Evolutionary conservation across 352 stramenopile genomes (phyloP), one percentile per base, ranked within the genome.

Genomic region (Globisporangium cylindrosporum): DNA sequence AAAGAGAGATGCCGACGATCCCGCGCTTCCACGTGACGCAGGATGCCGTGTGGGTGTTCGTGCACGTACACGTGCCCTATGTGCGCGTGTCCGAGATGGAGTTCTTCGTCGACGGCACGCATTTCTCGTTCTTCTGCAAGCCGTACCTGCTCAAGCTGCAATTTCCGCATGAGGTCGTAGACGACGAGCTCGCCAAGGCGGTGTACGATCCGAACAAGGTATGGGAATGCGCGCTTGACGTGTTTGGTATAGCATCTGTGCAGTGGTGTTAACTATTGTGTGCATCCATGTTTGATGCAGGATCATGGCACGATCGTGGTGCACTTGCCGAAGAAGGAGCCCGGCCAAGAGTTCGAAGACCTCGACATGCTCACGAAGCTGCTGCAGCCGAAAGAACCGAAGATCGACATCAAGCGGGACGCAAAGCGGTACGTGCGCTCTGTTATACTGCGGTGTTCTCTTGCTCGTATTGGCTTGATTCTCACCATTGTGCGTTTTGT

Each of bases 91-190:
- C 84, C 15, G 90, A 97, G 62, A 95, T 97, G 86, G 92, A 98
- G 77, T 98, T 96, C 74, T 77, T 94, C 54, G 88, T 97, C 24
- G 90, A 98, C 70, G 85, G 88, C 67, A 69, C 69, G 72, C 85
- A 93, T 57, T 99, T 98, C 75, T 90, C 88, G 36, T 98, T 98
- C 76, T 98, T 92, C 76, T 98, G 96, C 76, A 98, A 98, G 67
- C 98, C 98, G 15, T 99, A 99, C 75, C 74, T 99, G 63, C 88
- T 99, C 59, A 98, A 98, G 69, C 79, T 99, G 49, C 86, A 92
- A 64, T 97, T 99, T 77, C 90, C 95, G 22, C 75, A 92, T 66
- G 79, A 84, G 67, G 82, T 97, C 10, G 78, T 94, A 41, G 93
- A 98, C 72, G 83, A 98, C 63, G 94, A 98, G 38, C 67, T 87